Evolutionary conservation across 2,329 filamentous ascomycete genomes (phyloP), one percentile per base, ranked within the genome.

Genomic region (Phoma herbarum): DNA sequence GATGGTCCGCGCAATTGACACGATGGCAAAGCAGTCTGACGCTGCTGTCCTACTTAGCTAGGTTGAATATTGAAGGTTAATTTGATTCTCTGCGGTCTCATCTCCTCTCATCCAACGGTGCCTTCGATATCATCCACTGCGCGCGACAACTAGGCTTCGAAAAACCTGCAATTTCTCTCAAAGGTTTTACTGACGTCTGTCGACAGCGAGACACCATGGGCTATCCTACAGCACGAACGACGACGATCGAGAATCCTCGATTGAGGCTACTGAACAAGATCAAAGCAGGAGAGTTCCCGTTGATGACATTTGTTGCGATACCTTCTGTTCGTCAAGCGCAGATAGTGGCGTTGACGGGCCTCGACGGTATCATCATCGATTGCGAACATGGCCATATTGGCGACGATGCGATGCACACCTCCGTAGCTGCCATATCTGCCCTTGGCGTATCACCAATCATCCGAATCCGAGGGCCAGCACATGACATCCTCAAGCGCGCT

Each of bases 291-390:
- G 72, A 76, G 22, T 79, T 72, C 56, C 81, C 81, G 0, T 56
- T 83, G 3, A 78, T 83, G 79, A 83, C 82, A 4, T 84, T 84
- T 64, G 72, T 83, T 67, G 81, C 77, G 26, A 73, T 84, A 10
- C 80, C 80, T 2, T 82, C 80, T 0, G 73, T 83, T 0, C 79
- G 82, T 39, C 70, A 75, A 58, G 82, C 82, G 31, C 82, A 84
- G 57, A 79, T 84, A 18, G 78, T 91, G 46, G 87, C 89, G 1
- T 79, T 86, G 53, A 83, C 83, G 2, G 88, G 87, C 1, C 81
- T 88, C 1, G 88, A 90, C 70, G 90, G 88, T 82, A 84, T 91
- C 10, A 79, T 89, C 73, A 84, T 86, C 25, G 85, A 86, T 69
- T 84, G 83, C 66, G 83, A 85, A 59, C 85, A 86, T 69, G 85